Percentiles rank a stretch among this genome's conserved stretches.
phyloP scores from a whole-genome alignment of 129 eudicot genomes.

The Calendula officinalis region DNA sequence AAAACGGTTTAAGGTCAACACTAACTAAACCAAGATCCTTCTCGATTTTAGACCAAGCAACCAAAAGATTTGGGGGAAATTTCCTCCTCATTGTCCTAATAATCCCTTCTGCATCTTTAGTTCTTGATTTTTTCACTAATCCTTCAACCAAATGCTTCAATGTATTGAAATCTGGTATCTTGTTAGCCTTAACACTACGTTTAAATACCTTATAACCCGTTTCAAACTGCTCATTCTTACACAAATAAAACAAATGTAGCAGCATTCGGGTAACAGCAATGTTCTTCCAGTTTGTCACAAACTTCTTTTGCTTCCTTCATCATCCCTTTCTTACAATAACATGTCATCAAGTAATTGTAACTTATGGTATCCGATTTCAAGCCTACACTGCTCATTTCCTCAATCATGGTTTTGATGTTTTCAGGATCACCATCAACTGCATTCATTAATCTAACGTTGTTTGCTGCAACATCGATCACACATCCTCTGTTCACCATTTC shows the following conservation, averaged over 20 bases:
- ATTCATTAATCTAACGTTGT: constrained; percentile 60
- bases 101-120: constrained; percentile 63
- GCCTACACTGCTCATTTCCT: constrained; percentile 56
- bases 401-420: constrained; percentile 54
- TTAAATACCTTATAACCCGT: constrained; percentile 77
- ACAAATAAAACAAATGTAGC: constrained; percentile 71
- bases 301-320: constrained; percentile 74
- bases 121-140: constrained; percentile 47
- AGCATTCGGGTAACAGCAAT: constrained; percentile 63
- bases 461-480: constrained; percentile 55
- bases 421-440: constrained; percentile 56
- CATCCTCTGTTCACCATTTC: constrained; percentile 69
- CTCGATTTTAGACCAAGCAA: constrained; percentile 70
- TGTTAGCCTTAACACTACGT: constrained; percentile 63
- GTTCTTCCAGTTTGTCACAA: constrained; percentile 48
- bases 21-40: constrained; percentile 63
- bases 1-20: constrained; percentile 13
- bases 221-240: constrained; percentile 63
- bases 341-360: constrained; percentile 68
- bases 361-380: constrained; percentile 67
- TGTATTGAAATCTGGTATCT: constrained; percentile 74
- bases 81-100: constrained; percentile 74
- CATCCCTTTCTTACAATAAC: constrained; percentile 76
- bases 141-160: constrained; percentile 75
- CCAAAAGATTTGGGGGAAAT: constrained; percentile 64